Conservation (phyloP, 331 rosid species). For the Acacia concinna region DNA sequence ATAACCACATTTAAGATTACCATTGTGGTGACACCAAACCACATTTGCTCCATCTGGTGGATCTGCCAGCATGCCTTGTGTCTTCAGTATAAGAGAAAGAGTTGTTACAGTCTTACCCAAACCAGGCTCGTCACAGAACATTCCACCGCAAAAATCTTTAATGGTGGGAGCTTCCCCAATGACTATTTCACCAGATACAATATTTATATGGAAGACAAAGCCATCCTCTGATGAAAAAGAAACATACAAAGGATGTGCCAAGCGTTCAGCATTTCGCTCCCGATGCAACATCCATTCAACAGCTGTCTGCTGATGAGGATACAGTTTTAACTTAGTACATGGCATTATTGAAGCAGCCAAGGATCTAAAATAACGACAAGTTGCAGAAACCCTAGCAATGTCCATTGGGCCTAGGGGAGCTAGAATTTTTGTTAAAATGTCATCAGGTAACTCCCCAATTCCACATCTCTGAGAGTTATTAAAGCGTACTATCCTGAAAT, state of each 20-base stretch:
- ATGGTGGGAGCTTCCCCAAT: slow-evolving; percentile 65
- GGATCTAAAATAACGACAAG: slow-evolving; percentile 73
- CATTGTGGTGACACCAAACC: slow-evolving; percentile 74
- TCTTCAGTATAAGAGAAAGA: slow-evolving; percentile 84
- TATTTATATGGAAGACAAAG: slow-evolving; percentile 61
- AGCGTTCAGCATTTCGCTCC: slow-evolving; percentile 61
- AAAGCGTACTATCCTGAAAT: slow-evolving; percentile 54
- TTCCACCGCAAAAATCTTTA: slow-evolving; percentile 88
- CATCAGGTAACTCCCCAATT: slow-evolving; percentile 79
- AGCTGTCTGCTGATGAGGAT: slow-evolving; percentile 91
- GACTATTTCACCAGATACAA: slow-evolving; percentile 82
- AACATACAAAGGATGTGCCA: slow-evolving; percentile 74
- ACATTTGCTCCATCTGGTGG: slow-evolving; percentile 70
- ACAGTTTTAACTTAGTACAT: slow-evolving; percentile 80
- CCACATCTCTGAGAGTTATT: slow-evolving; percentile 48
- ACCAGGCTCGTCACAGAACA: slow-evolving; percentile 99
- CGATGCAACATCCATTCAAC: slow-evolving; percentile 98
- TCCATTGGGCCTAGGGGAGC: slow-evolving; percentile 60
- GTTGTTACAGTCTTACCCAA: slow-evolving; percentile 97
- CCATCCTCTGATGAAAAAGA: slow-evolving; percentile 76
- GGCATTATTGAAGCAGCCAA: slow-evolving; percentile 80
- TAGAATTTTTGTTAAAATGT: slow-evolving; percentile 61
- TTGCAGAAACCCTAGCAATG: slow-evolving; percentile 71
- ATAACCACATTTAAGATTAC: slow-evolving; percentile 76
- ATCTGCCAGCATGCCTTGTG: slow-evolving; percentile 71